Evolutionary conservation across 2,329 filamentous ascomycete species (phyloP), one percentile per base, ranked within the genome.

Genomic region (Penicillium decumbens): DNA sequence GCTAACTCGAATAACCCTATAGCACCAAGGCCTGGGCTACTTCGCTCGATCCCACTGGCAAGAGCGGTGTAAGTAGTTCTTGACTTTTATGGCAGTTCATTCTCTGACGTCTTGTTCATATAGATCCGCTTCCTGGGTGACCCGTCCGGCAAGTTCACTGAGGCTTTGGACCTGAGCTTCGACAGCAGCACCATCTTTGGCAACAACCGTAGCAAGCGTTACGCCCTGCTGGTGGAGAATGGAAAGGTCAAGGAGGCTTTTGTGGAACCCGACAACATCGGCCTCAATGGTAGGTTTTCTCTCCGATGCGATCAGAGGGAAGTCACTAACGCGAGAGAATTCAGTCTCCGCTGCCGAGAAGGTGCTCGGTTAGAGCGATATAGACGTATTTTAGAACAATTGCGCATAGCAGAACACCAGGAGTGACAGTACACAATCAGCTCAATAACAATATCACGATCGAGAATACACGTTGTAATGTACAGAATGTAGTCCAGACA

Each of bases 11-110:
- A 28, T 28, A 28, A 38, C 50, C 54, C 28, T 33, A 28, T 54
- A 93, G 89, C 40, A 95, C 91, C 81, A 95, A 95, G 72, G 91
- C 90, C 4, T 96, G 91, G 90, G 84, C 75, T 41, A 81, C 86
- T 55, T 77, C 81, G 54, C 79, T 96, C 38, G 90, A 96, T 70
- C 87, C 89, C 9, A 75, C 79, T 5, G 80, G 81, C 60, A 79
- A 83, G 68, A 88, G 85, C 52, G 88, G 88, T 43, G 89, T 95
- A 80, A 72, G 86, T 79, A 29, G 38, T 32, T 42, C 27, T 41
- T 12, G 9, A 20, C 41, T 7, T 48, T 32, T 18, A 44, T 29
- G 38, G 18, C 13, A n/a, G 15, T 3, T 41, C 42, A 35, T 40
- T 12, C 20, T 37, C 43, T 43, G 10, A 47, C n/a, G 8, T 32